These are phyloP conservation scores for Francoa sonchifolia DNA, from an alignment of 441 rosid genomes.

Conservation along the genomic window DNA sequence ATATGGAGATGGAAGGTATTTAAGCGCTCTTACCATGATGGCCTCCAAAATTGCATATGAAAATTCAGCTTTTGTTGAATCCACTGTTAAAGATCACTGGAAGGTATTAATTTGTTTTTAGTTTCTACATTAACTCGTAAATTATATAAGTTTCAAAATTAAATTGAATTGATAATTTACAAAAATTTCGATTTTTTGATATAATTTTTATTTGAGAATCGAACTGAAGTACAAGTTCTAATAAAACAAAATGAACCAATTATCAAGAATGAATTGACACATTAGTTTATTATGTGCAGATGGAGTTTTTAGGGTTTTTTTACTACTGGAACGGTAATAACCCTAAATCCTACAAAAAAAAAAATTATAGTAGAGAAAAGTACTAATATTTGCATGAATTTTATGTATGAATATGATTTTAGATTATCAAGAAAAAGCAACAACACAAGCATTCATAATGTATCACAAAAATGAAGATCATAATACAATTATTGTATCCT, in stretches of 20 bases:
- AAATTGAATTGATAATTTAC: too few relatives aligned
- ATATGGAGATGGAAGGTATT: slow-evolving; percentile 28
- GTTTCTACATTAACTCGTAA: too few relatives aligned
- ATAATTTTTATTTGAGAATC: too few relatives aligned
- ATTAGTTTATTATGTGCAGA: slow-evolving; percentile 20
- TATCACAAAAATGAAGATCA: slow-evolving; percentile 26
- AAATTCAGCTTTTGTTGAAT: slow-evolving; percentile 32
- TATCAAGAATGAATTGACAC: too few relatives aligned
- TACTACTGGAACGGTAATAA: slow-evolving; percentile 60
- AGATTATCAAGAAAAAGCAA: slow-evolving; percentile 48
- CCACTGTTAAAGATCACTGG: slow-evolving; percentile 38
- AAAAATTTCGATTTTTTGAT: too few relatives aligned
- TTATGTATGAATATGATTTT: background rate
- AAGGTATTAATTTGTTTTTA: too few relatives aligned
- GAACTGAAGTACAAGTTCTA: too few relatives aligned
- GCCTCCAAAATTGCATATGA: slow-evolving; percentile 56
- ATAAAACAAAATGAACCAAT: too few relatives aligned
- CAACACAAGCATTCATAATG: slow-evolving; percentile 48
- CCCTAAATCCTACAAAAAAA: background rate
- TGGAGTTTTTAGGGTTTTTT: slow-evolving; percentile 46
- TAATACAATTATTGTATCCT: slow-evolving; percentile 45
- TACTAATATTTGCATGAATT: too few relatives aligned
- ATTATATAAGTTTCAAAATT: too few relatives aligned
- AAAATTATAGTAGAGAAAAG: too few relatives aligned
- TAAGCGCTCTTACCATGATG: slow-evolving; percentile 43